Base-by-base conservation (phyloP, 192 early-diverging fungal species). In the Mortierella antarctica region DNA sequence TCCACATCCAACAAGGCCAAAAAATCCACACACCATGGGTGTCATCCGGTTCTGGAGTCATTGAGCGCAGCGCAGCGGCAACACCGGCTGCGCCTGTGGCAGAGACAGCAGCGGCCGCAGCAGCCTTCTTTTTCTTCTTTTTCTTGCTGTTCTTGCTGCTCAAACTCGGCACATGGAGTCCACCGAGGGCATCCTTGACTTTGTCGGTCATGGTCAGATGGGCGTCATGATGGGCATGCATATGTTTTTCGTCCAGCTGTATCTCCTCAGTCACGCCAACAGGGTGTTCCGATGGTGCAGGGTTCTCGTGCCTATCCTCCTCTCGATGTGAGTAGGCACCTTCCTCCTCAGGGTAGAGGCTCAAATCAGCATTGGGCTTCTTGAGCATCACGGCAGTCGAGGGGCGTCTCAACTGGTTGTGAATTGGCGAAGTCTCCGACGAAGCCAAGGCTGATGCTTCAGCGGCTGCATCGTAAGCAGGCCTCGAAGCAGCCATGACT, bases 341-440 rank as follows among this genome's bases (percentile, higher is more conserved):
- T 20, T 73, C 47, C 56, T 73, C 71, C 41, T 73, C 71, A 14
- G 62, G 62, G 15, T 65, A 65, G 7, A 72, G 23, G 1, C 20
- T 9, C 7, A 57, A 8, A 21, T 64, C 23, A 11, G 31, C 20
- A 52, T 64, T 21, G 15, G 70, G 62, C 1, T 9, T 15, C 61
- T 72, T 64, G n/a, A 57, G n/a, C 2, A 14, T 31, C 2, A 42
- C 59, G 14, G 39, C 50, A 39, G 47, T 62, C 10, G 67, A 60
- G 48, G 50, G 69, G 11, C 21, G 48, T 21, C 58, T 15, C 14
- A 23, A 49, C 6, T 8, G 63, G 1, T 31, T 31, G 12, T 51
- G 50, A 12, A 51, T 12, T 51, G 11, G 50, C 50, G 11, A 51
- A n/a, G 4, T 4, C 50, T 31, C 31, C 4, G 45, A 21, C 11